Conservation (phyloP, 2,329 filamentous ascomycete species). For the Cyphellophora europaea region DNA sequence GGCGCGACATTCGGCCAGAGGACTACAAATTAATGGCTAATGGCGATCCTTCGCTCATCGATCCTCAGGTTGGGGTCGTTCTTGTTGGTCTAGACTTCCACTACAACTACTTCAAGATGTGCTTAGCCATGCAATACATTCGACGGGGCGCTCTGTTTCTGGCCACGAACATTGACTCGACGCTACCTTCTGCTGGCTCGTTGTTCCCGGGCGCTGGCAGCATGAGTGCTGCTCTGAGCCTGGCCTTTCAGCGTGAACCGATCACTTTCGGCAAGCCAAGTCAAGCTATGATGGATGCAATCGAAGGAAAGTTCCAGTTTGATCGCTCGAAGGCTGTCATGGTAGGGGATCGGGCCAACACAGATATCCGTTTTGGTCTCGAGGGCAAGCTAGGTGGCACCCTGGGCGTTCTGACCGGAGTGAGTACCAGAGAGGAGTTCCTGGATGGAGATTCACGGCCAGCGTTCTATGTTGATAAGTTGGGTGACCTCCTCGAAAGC, state of each 20-base stretch:
- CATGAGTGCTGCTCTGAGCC: slow-evolving; percentile 65
- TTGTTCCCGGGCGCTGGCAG: slow-evolving; percentile 90
- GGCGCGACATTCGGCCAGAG: slow-evolving; percentile 67
- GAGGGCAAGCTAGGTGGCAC: slow-evolving; percentile 87
- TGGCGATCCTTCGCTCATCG: slow-evolving; percentile 61
- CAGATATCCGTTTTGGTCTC: slow-evolving; percentile 91
- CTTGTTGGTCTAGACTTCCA: slow-evolving; percentile 89
- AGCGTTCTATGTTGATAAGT: slow-evolving; percentile 70
- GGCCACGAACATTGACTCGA: slow-evolving; percentile 88
- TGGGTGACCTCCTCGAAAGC: slow-evolving; percentile 72
- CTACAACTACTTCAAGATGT: slow-evolving; percentile 87
- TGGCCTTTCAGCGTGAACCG: slow-evolving; percentile 60
- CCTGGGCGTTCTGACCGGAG: slow-evolving; percentile 81
- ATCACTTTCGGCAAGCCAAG: slow-evolving; percentile 85
- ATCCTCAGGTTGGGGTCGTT: slow-evolving; percentile 82
- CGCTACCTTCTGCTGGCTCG: slow-evolving; percentile 68
- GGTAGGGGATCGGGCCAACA: slow-evolving; percentile 89
- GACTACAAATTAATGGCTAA: slow-evolving; percentile 71
- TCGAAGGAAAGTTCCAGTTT: slow-evolving; percentile 90
- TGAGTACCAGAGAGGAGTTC: slow-evolving; percentile 71
- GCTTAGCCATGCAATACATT: slow-evolving; percentile 78
- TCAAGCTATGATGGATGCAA: slow-evolving; percentile 98
- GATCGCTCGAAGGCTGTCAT: slow-evolving; percentile 81
- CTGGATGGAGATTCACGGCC: slow-evolving; percentile 68
- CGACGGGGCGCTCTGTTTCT: slow-evolving; percentile 72